These are phyloP conservation scores for Bolboschoenus planiculmis DNA, from an alignment of 176 grass and related monocot genomes.

Conservation along the genomic window DNA sequence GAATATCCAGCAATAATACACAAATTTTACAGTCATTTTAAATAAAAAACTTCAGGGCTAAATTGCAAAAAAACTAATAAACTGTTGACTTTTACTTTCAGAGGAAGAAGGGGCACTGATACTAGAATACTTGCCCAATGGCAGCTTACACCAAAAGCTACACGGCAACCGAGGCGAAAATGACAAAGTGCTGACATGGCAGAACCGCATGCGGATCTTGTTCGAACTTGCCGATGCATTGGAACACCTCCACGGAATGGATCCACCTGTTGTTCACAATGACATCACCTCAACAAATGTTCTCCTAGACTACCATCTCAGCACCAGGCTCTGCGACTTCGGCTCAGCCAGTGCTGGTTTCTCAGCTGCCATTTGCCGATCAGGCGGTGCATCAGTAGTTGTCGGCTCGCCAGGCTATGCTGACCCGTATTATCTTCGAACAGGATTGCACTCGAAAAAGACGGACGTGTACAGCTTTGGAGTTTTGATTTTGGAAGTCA, in stretches of 20 bases:
- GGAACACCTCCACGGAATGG: slow-evolving; percentile 58
- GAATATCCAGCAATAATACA: background rate
- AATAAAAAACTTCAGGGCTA: background rate
- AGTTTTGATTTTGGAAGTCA: slow-evolving; percentile 54
- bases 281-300: slow-evolving; percentile 88
- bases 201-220: slow-evolving; percentile 44
- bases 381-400: slow-evolving; percentile 16
- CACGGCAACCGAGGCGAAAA: slow-evolving; percentile 3
- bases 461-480: slow-evolving; percentile 88
- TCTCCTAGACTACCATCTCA: slow-evolving; percentile 32
- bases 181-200: slow-evolving; percentile 34
- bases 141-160: slow-evolving; percentile 62
- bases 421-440: slow-evolving; percentile 84
- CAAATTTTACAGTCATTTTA: background rate
- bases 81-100: background rate
- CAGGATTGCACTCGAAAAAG: slow-evolving; percentile 68
- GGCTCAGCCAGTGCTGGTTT: slow-evolving; percentile 70
- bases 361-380: slow-evolving; percentile 44
- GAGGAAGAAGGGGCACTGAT: slow-evolving; percentile 78
- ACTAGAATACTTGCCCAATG: slow-evolving; percentile 63
- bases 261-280: slow-evolving; percentile 54
- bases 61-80: background rate
- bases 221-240: slow-evolving; percentile 62
- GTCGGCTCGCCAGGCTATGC: slow-evolving; percentile 79
- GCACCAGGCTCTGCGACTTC: slow-evolving; percentile 65